phyloP scores from a whole-genome alignment of 139 green algal species.

The Zygnema cylindricum region DNA sequence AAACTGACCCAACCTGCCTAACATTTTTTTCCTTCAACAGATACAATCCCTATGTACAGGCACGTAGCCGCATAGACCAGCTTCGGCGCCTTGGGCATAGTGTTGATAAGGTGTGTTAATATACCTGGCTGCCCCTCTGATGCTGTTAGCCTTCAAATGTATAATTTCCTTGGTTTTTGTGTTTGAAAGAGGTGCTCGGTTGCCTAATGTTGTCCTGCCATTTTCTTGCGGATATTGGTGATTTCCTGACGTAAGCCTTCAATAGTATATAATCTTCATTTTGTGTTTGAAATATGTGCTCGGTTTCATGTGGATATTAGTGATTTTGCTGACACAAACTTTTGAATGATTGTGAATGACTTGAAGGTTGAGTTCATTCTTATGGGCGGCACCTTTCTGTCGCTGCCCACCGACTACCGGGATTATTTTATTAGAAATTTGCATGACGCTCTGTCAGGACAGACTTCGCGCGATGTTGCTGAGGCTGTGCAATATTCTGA shows the following conservation, averaged over 20 bases:
- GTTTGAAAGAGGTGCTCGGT: too few relatives aligned
- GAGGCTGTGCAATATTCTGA: constrained; percentile 71
- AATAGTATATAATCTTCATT: too few relatives aligned
- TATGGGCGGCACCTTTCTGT: constrained; percentile 99
- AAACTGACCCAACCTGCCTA: too few relatives aligned
- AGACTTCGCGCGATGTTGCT: constrained; percentile 69
- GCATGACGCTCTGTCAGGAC: constrained; percentile 92
- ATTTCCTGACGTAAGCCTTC: too few relatives aligned
- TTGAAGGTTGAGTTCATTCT: constrained; percentile 97
- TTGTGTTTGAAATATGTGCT: too few relatives aligned
- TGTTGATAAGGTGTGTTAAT: constrained; percentile 94
- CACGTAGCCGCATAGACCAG: constrained; percentile 89
- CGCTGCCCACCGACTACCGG: constrained; percentile 89
- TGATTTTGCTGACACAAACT: too few relatives aligned
- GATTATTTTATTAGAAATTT: constrained; percentile 96
- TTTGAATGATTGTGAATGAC: background rate
- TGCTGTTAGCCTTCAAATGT: too few relatives aligned
- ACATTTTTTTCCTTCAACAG: constrained; percentile 46
- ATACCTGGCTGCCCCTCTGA: too few relatives aligned
- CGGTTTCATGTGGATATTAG: too few relatives aligned
- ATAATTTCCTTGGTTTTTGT: too few relatives aligned
- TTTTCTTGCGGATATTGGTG: too few relatives aligned
- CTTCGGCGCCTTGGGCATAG: constrained; percentile 90
- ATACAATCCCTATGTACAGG: constrained; percentile 67
- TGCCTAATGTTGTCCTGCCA: too few relatives aligned